Evolutionary conservation across 2,329 filamentous ascomycete genomes (phyloP).

Genomic region (Colletotrichum eleusines): DNA sequence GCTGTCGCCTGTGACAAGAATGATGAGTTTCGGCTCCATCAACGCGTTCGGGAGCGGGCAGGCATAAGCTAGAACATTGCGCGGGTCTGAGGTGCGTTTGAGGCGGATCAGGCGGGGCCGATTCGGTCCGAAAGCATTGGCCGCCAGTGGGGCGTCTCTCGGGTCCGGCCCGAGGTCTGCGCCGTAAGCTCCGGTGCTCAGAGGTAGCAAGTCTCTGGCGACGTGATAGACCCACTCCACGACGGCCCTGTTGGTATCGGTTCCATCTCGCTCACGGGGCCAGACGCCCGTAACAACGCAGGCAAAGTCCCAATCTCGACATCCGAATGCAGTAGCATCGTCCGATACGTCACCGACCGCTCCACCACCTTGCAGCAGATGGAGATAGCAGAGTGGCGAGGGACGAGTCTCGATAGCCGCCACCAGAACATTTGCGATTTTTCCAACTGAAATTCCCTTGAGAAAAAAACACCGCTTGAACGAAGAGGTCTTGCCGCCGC

Average conservation of each 20-base stretch:
- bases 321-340: slow-evolving; percentile 69
- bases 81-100: slow-evolving; percentile 63
- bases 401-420: slow-evolving; percentile 62
- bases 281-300: slow-evolving; percentile 71
- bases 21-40: slow-evolving; percentile 59
- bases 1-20: slow-evolving; percentile 68
- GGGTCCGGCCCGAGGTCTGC: slow-evolving; percentile 74
- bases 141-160: slow-evolving; percentile 62
- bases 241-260: slow-evolving; percentile 51
- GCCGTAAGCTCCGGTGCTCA: slow-evolving; percentile 65
- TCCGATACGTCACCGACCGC: slow-evolving; percentile 58
- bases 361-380: slow-evolving; percentile 71
- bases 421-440: slow-evolving; percentile 54
- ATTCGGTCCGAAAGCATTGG: slow-evolving; percentile 70
- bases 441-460: slow-evolving; percentile 55
- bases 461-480: slow-evolving; percentile 76
- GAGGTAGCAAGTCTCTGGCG: slow-evolving; percentile 59
- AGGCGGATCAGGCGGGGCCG: slow-evolving; percentile 60
- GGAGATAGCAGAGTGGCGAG: slow-evolving; percentile 68
- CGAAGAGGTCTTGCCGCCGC: slow-evolving; percentile 69
- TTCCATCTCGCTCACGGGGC: slow-evolving; percentile 65
- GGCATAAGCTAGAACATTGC: slow-evolving; percentile 64
- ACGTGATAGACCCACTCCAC: slow-evolving; percentile 69
- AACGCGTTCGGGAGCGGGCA: slow-evolving; percentile 63
- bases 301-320: slow-evolving; percentile 73